Evolutionary conservation across 768 basidiomycete species (phyloP).

Genomic region (Phylloporus sp.): DNA sequence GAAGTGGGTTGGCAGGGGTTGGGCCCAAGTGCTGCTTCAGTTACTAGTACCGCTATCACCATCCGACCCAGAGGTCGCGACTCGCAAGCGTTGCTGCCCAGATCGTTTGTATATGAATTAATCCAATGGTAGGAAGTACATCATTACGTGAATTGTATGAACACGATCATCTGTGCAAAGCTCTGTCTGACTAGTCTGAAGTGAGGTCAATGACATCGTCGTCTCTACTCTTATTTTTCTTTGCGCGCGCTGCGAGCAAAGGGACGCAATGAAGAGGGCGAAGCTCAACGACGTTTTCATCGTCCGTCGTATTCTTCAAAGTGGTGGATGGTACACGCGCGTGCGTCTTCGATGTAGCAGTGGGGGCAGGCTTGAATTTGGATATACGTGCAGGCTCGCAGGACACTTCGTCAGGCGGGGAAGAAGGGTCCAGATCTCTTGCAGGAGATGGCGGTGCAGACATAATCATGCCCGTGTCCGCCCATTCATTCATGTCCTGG

Average conservation of each 20-base stretch:
- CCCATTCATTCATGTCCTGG: slow-evolving; percentile 4
- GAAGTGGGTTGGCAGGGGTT: no score
- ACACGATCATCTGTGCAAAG: no score
- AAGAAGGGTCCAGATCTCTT: neutral
- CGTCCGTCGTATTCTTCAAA: neutral
- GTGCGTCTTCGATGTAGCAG: neutral
- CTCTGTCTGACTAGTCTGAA: slow-evolving; percentile 19
- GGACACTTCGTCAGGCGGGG: neutral
- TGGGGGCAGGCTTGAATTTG: slow-evolving; percentile 18
- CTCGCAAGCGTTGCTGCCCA: no score
- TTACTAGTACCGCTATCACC: no score
- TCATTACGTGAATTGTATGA: neutral
- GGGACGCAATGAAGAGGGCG: slow-evolving; percentile 5
- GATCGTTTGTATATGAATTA: no score
- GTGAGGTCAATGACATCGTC: slow-evolving; percentile 42
- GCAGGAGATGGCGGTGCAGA: slow-evolving; percentile 19
- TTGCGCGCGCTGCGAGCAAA: slow-evolving; percentile 23
- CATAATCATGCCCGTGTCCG: slow-evolving; percentile 25
- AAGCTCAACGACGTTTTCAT: neutral
- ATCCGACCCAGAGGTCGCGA: no score
- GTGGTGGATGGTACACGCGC: neutral
- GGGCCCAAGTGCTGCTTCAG: no score
- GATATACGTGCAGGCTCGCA: slow-evolving; percentile 5
- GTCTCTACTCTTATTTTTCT: slow-evolving; percentile 3
- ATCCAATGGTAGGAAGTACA: neutral